Percentiles rank a stretch among this genome's conserved stretches.
Evolutionary conservation across 23 red algal species (phyloP).

Genomic region (Gracilaria vermiculophylla): DNA sequence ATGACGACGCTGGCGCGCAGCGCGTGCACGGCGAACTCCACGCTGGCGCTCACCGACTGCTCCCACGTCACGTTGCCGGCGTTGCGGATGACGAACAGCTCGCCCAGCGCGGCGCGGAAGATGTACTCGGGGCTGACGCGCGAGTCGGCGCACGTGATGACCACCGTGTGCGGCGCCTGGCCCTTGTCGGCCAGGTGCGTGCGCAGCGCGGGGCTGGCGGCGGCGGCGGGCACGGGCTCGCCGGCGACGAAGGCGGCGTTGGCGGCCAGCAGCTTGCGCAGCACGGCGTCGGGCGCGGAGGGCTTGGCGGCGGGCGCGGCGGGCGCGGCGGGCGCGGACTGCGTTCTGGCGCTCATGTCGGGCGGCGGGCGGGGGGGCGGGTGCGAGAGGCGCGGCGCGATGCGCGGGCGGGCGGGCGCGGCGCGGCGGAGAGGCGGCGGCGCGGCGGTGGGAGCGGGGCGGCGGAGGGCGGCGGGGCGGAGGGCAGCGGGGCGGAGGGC

Average conservation of each 20-base stretch:
- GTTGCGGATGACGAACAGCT: constrained; percentile 74
- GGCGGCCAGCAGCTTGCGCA: constrained; percentile 8
- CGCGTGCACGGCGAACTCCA: constrained; percentile 62
- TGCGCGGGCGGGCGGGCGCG: too few species aligned
- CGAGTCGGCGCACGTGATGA: constrained; percentile 80
- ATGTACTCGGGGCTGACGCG: constrained; percentile 73
- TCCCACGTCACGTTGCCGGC: constrained; percentile 73
- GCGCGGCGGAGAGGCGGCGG: too few species aligned
- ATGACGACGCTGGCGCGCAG: constrained; percentile 67
- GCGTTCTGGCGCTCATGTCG: not conserved
- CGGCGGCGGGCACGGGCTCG: not conserved
- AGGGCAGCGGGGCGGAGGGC: not conserved
- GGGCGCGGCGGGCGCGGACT: not conserved
- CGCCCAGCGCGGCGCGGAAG: constrained; percentile 67
- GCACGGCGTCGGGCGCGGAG: constrained; percentile 2
- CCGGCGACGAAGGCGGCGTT: constrained; percentile 51
- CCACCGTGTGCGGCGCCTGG: constrained; percentile 56
- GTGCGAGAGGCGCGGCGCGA: not conserved
- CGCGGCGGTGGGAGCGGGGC: not conserved
- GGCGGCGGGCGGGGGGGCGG: not conserved
- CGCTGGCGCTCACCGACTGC: constrained; percentile 42
- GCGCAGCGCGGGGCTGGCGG: not conserved
- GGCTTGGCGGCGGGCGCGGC: not conserved
- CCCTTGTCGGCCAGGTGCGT: constrained; percentile 48
- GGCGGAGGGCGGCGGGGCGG: not conserved